Conservation (phyloP, 371 early-diverging fungal species). For the Mortierella sp. region DNA sequence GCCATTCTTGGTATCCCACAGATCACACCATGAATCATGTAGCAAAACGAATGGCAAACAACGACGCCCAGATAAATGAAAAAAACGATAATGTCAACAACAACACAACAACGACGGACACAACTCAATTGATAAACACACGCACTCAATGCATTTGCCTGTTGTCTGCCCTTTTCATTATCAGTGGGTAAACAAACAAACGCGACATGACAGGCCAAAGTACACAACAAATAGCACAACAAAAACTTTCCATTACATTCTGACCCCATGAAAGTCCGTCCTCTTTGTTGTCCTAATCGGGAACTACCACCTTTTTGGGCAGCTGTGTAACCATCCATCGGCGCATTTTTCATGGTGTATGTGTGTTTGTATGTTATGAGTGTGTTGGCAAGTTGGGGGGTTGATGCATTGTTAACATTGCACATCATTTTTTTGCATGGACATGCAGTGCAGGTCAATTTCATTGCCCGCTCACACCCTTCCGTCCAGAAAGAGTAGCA, state of each 20-base stretch:
- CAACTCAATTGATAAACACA: not conserved
- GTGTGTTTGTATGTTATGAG: not conserved
- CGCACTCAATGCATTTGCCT: not conserved
- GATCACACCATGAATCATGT: not conserved
- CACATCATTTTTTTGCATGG: not conserved
- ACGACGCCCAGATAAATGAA: not conserved
- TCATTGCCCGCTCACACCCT: not conserved
- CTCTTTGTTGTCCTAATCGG: constrained; percentile 1
- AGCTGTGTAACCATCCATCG: not conserved
- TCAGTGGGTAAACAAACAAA: not conserved
- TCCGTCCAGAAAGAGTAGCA: not conserved
- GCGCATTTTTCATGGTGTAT: not conserved
- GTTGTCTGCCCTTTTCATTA: not conserved
- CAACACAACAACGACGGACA: not conserved
- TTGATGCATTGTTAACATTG: not conserved
- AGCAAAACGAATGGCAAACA: not conserved
- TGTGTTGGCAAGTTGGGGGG: not conserved
- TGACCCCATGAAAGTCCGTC: not conserved
- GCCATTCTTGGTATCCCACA: not conserved
- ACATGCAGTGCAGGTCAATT: not conserved
- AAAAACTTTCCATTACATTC: not conserved
- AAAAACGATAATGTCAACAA: not conserved
- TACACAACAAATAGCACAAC: not conserved
- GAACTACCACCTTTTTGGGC: not conserved
- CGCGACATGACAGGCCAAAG: not conserved